Evolutionary conservation across 2,329 filamentous ascomycete species (phyloP), one percentile per base, ranked within the genome.

Genomic region (Coniosporium tulheliwenetii): DNA sequence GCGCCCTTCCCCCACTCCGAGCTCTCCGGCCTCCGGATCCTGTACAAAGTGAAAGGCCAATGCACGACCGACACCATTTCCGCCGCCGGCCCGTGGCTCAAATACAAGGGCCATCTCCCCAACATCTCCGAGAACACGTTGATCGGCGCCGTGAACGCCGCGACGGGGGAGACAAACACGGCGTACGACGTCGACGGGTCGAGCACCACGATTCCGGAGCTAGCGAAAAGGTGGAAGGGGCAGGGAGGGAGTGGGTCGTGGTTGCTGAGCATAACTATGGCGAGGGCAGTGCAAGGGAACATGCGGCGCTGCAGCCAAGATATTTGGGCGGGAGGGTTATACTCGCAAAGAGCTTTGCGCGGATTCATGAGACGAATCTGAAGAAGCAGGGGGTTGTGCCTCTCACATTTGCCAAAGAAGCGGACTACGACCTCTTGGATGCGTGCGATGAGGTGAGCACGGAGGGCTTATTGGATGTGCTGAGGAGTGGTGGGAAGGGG

Each of bases 51-150:
- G 48, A 82, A 87, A 47, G 91, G 91, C 48, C 94, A 98, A 67
- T 98, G 91, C 71, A 98, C 91, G 43, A 98, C 91, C 36, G 91
- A 98, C 64, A 96, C 91, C 52, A 98, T 98, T 63, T 96, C 87
- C 32, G 89, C 89, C 30, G 89, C 89, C 1, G 89, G 89, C 5
- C 89, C 89, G 12, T 96, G 89, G 89, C 76, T 98, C 50, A 96
- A 96, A 66, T 98, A 96, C 77, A 96, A 96, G 71, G 91, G 91
- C 47, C 91, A 98, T 63, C 76, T 98, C 47, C 85, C 91, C 60
- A 98, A 98, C 70, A 98, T 98, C 61, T 83, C 80, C 51, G 85
- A 85, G 57, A 98, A 98, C 73, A 98, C 91, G 2, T 77, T 98
- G 49, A 95, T 95, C 64, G 91, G 86, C 41, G 91, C 91, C 44